Evolutionary conservation across 176 grass and related monocot species (phyloP), one percentile per base, ranked within the genome.

Genomic region (Carex littledalei): DNA sequence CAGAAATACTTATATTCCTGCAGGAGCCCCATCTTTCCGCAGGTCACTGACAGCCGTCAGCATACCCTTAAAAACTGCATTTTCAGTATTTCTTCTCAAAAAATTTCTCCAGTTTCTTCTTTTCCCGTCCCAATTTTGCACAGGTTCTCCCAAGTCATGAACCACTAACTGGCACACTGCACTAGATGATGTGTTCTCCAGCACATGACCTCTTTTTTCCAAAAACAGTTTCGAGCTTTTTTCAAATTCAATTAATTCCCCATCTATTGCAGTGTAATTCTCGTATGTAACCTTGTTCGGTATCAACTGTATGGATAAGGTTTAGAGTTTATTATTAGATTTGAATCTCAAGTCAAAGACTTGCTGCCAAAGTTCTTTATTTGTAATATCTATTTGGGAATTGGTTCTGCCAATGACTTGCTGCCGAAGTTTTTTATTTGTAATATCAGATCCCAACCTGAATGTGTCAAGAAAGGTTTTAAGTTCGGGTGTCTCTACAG

Each of bases 1-100:
- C 20, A 41, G 17, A 85, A 60, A 81, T 29, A 66, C 35, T 78
- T 87, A 98, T 84, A 94, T 10, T 22, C 91, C 86, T 0, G 93
- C 91, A 10, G 95, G 95, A 15, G 64, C 75, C 49, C 95, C 95
- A 55, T 86, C 95, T 82, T 98, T 98, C 80, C 95, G 87, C 3
- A 89, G 92, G 79, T 98, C 95, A 64, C 95, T 98, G 63, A 98
- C 91, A 24, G 95, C 95, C 16, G 88, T 98, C 53, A 98, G 89
- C 85, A 84, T 86, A 22, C 95, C 95, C 7, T 66, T 87, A 79
- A 90, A 84, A 50, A 94, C 88, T 3, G 13, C 43, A 55, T 50
- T 72, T 31, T 63, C 55, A 29, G 13, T 45, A 3, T 10, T 65
- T 53, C 63, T 35, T 9, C 2, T 35, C 34, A 49, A 8, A 13